These are phyloP conservation scores for Colletotrichum brevisporum DNA, from an alignment of 2,329 filamentous ascomycete genomes.

Conservation along the genomic window DNA sequence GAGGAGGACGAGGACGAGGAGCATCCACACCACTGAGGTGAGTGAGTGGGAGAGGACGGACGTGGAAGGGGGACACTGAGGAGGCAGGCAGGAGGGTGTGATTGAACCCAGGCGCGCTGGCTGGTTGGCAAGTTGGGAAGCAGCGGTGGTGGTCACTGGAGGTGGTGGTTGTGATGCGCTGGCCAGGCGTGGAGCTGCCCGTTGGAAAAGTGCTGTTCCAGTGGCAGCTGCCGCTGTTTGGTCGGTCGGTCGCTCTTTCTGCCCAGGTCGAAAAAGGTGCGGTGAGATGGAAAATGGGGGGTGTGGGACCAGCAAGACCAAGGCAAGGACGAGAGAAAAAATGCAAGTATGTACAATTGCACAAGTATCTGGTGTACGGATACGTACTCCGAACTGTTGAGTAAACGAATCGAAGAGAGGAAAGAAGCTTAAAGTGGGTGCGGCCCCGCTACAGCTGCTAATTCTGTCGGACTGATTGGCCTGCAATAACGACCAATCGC, in stretches of 20 bases:
- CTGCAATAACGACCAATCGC: no score
- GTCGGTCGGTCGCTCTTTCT: constrained; percentile 15
- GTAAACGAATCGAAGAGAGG: constrained; percentile 32
- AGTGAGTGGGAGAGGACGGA: neutral
- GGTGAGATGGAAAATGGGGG: constrained; percentile 32
- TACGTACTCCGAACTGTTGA: neutral
- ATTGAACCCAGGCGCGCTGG: constrained; percentile 13
- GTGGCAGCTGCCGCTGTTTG: constrained; percentile 1
- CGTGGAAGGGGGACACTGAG: neutral
- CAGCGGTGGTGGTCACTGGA: constrained; percentile 16
- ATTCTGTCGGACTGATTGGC: neutral
- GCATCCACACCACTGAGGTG: no score
- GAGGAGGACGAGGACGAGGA: no score
- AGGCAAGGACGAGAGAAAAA: constrained; percentile 6
- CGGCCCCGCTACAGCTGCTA: constrained; percentile 1
- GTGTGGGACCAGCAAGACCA: constrained; percentile 30
- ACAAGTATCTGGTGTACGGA: neutral
- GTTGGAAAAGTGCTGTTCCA: neutral
- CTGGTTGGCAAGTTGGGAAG: constrained; percentile 1
- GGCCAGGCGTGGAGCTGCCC: constrained; percentile 11
- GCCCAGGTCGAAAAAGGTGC: constrained; percentile 28
- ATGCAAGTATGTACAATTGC: constrained; percentile 5
- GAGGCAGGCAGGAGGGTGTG: constrained; percentile 28
- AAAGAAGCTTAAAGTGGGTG: constrained; percentile 39
- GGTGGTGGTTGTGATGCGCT: constrained; percentile 36